Base-by-base conservation (phyloP, 2,329 filamentous ascomycete species). In the Epichloe scottii region DNA sequence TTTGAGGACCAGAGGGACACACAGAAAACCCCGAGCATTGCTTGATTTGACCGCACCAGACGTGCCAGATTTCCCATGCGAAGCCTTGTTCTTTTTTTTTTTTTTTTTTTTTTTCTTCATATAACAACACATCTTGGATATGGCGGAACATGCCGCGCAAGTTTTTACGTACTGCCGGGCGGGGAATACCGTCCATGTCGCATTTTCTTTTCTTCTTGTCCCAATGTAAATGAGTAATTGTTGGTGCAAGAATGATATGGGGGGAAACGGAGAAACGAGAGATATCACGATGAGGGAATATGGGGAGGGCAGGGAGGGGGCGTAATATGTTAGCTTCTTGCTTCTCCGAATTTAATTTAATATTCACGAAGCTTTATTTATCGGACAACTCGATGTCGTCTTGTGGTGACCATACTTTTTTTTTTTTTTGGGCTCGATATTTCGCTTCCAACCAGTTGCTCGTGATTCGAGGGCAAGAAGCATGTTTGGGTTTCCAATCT, bases 1-100 rank as follows among this genome's bases (percentile, higher is more conserved):
- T 57, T 44, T 57, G 47, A 51, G 19, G 21, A n/a, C 12, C 19
- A 15, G 50, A 50, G 15, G 21, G 30, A 21, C 19, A 15, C 1
- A n/a, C 14, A 15, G 26, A 19, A 19, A 40, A 10, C n/a, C n/a
- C n/a, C n/a, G n/a, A n/a, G n/a, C 12, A 21, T 14, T 21, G 17
- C 14, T 21, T 19, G 5, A n/a, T 38, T 50, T 37, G 15, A 44
- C 38, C 34, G 19, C 40, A 4, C 19, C 14, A 17, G 17, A 17
- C 40, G 21, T 23, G 40, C 21, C 19, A 14, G 14, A 4, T 39
- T 26, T 41, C 35, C 17, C 19, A 26, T 49, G 12, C 15, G 15
- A 7, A 21, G 12, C 41, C 8, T 19, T 48, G 30, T 48, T 42
- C 10, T 30, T 41, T 6, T 34, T 17, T 4, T 12, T 34, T 34